Conservation (phyloP, 192 early-diverging fungal species). For the Gryganskiella cystojenkinii region DNA sequence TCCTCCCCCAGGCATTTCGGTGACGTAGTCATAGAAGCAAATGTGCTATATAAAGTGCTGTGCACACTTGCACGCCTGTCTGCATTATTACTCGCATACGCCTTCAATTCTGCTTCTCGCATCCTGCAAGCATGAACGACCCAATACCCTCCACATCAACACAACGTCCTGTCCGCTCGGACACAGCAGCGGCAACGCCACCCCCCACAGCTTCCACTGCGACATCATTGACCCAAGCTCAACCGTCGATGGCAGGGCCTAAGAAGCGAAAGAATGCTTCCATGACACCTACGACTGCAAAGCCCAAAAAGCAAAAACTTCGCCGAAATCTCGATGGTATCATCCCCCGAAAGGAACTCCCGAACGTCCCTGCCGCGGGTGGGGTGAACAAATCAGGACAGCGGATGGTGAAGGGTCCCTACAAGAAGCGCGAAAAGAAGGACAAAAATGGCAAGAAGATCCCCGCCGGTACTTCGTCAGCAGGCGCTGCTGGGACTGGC, state of each 20-base stretch:
- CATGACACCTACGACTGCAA: constrained; percentile 13
- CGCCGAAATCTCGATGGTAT: constrained; percentile 40
- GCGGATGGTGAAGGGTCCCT: constrained; percentile 43
- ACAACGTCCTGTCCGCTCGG: not conserved
- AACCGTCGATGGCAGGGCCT: not conserved
- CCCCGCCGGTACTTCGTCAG: not conserved
- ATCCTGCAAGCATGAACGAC: no score
- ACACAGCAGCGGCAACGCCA: not conserved
- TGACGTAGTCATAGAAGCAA: no score
- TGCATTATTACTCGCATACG: no score
- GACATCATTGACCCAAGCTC: no score
- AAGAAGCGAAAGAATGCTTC: constrained; percentile 34
- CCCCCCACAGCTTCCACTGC: no score
- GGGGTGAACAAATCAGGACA: constrained; percentile 26
- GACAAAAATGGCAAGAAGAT: constrained; percentile 34
- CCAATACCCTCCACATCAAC: no score
- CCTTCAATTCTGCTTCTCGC: no score
- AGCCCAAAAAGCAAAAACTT: constrained; percentile 50
- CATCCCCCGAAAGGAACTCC: constrained; percentile 24
- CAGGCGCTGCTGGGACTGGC: not conserved
- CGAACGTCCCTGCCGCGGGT: constrained; percentile 22
- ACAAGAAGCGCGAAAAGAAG: constrained; percentile 50
- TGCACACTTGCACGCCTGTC: no score
- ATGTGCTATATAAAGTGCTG: no score
- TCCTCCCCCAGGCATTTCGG: no score